A percentile compares a stretch with the other conserved stretches of the same genome.
Evolutionary conservation across 2,329 filamentous ascomycete genomes (phyloP).

Genomic region (Madurella mycetomatis): DNA sequence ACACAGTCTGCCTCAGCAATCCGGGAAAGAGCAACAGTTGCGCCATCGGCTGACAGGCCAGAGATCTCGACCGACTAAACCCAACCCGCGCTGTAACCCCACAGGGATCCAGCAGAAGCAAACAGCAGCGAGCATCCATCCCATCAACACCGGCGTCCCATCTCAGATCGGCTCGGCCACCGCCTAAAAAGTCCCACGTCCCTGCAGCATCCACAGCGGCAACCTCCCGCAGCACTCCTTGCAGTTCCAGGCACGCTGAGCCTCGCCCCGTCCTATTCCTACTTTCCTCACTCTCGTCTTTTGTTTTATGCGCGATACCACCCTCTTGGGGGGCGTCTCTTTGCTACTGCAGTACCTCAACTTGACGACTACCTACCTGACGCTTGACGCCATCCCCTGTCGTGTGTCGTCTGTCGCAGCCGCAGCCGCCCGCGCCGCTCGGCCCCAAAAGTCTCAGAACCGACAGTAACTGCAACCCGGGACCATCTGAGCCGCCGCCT

Average conservation of each 20-base stretch:
- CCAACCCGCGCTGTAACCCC: too few relatives aligned
- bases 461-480: slow-evolving; percentile 16
- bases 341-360: not conserved
- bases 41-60: not conserved
- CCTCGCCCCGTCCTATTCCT: not conserved
- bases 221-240: slow-evolving; percentile 20
- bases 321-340: not conserved
- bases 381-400: slow-evolving; percentile 16
- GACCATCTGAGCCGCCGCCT: slow-evolving; percentile 13
- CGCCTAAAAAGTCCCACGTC: slow-evolving; percentile 13
- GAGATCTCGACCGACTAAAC: not conserved
- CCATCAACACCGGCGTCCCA: slow-evolving; percentile 3
- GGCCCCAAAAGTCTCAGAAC: slow-evolving; percentile 12
- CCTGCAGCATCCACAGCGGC: slow-evolving; percentile 27
- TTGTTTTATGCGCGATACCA: slow-evolving; percentile 13
- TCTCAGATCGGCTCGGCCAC: slow-evolving; percentile 18
- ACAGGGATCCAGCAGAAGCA: not conserved
- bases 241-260: slow-evolving; percentile 7
- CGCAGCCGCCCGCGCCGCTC: slow-evolving; percentile 12
- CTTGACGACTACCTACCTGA: not conserved
- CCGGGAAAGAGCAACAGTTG: not conserved
- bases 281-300: not conserved
- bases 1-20: not conserved
- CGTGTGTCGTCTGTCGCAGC: not conserved
- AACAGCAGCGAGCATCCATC: slow-evolving; percentile 2